phyloP scores from a whole-genome alignment of 1,284 basidiomycete species.

The Moesziomyces antarcticus region DNA sequence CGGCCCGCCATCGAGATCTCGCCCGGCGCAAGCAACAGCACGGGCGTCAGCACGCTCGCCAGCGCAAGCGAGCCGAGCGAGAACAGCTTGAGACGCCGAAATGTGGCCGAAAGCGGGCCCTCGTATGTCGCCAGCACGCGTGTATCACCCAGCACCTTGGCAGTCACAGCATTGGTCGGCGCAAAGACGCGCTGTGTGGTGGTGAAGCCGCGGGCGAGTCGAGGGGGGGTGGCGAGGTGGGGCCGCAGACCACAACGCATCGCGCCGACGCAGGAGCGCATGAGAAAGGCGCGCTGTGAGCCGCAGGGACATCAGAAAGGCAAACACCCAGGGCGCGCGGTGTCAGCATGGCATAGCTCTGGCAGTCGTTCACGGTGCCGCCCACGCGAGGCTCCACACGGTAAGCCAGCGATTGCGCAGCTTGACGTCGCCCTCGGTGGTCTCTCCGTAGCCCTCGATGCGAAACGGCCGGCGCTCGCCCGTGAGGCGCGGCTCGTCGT shows the following conservation, averaged over 20 bases:
- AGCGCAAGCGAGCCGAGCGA: constrained; percentile 81
- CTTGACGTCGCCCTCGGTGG: constrained; percentile 41
- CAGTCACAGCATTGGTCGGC: neutral
- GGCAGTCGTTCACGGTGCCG: constrained; percentile 1
- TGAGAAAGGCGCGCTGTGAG: too few relatives aligned
- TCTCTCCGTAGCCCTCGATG: constrained; percentile 37
- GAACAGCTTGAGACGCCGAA: constrained; percentile 82
- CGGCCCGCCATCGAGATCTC: constrained; percentile 78
- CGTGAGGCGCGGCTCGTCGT: constrained; percentile 36
- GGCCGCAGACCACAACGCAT: neutral
- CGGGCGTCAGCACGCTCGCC: constrained; percentile 77
- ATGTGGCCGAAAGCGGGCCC: constrained; percentile 79
- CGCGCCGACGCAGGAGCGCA: too few relatives aligned
- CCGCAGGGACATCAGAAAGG: too few relatives aligned
- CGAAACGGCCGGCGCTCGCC: constrained; percentile 31
- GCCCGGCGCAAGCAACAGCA: constrained; percentile 83
- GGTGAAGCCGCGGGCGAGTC: constrained; percentile 5
- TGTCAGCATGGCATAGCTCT: neutral
- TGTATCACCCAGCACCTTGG: neutral
- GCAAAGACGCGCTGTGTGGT: neutral
- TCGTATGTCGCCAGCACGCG: constrained; percentile 55
- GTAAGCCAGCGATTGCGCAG: constrained; percentile 50
- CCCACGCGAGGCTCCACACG: constrained; percentile 47
- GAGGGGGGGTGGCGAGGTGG: neutral
- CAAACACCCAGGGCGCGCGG: constrained; percentile 13